phyloP scores from a whole-genome alignment of 1,139 yeast genomes.

The Suhomyces coccinellae region DNA sequence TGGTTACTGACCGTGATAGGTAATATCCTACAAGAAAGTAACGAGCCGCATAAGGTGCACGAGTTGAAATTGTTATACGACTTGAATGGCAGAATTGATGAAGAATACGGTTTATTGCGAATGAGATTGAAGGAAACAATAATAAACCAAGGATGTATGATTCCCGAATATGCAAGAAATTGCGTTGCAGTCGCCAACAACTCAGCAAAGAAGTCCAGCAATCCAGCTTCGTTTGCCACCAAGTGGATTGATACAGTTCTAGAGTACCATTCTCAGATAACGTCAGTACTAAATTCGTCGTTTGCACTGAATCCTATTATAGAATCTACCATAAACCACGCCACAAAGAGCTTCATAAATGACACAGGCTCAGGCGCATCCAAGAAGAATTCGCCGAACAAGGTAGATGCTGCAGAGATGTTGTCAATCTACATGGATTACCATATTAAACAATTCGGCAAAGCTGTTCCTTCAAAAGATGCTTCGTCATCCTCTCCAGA shows the following conservation, averaged over 20 bases:
- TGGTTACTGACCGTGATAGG: conserved; percentile 48
- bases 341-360: conserved; percentile 67
- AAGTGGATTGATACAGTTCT: conserved; percentile 70
- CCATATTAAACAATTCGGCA: conserved; percentile 60
- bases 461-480: conserved; percentile 24
- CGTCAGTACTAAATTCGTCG: conserved; percentile 45
- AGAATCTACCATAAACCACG: conserved; percentile 57
- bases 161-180: conserved; percentile 33
- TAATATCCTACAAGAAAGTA: conserved; percentile 21
- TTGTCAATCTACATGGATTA: conserved; percentile 77
- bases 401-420: conserved; percentile 62
- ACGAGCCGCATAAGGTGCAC: conserved; percentile 13
- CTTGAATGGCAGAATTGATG: conserved; percentile 57
- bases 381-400: conserved; percentile 1
- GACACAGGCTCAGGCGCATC: conserved; percentile 13
- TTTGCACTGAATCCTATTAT: conserved; percentile 52
- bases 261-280: conserved; percentile 53
- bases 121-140: conserved; percentile 52
- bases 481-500: conserved; percentile 33
- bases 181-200: conserved; percentile 12
- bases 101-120: conserved; percentile 51
- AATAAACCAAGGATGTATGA: conserved; percentile 35
- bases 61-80: conserved; percentile 50
- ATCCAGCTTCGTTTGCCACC: conserved; percentile 53
- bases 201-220: conserved; percentile 17